Evolutionary conservation across 208 protist genomes (phyloP).

Genomic region (Acanthamoeba culbertsoni): DNA sequence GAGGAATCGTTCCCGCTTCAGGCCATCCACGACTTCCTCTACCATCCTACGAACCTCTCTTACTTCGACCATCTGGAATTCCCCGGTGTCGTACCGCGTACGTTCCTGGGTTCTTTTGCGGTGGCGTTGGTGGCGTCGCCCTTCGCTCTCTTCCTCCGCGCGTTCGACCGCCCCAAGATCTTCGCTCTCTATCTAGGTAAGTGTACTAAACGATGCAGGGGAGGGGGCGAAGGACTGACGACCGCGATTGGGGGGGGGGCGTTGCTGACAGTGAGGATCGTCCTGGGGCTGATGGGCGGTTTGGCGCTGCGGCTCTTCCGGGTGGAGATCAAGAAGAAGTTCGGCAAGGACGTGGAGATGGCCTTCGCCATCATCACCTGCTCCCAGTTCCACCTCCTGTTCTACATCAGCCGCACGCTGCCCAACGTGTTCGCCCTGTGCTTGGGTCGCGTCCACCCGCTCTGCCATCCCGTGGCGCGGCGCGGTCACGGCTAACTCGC

Average conservation of each 20-base stretch:
- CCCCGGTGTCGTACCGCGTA: constrained; percentile 92
- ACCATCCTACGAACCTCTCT: constrained; percentile 67
- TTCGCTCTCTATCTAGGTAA: constrained; percentile 22
- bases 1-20: constrained; percentile 95
- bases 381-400: constrained; percentile 90
- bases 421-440: constrained; percentile 90
- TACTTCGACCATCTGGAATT: constrained; percentile 91
- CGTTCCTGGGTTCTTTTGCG: constrained; percentile 87
- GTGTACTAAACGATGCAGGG: too few species aligned
- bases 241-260: too few species aligned
- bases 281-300: constrained; percentile 38
- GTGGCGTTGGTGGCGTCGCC: constrained; percentile 68
- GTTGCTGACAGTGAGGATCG: neutral
- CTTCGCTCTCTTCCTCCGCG: constrained; percentile 48
- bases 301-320: neutral
- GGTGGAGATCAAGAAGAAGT: neutral
- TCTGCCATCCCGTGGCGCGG: neutral
- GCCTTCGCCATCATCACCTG: constrained; percentile 73
- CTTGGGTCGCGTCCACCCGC: neutral
- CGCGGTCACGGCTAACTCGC: neutral
- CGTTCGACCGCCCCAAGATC: neutral
- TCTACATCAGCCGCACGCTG: constrained; percentile 89
- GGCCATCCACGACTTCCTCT: constrained; percentile 92
- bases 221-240: too few species aligned
- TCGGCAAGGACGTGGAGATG: constrained; percentile 26